Evolutionary conservation across 768 basidiomycete genomes (phyloP), one percentile per base, ranked within the genome.

Genomic region (Psilocybe sp.): DNA sequence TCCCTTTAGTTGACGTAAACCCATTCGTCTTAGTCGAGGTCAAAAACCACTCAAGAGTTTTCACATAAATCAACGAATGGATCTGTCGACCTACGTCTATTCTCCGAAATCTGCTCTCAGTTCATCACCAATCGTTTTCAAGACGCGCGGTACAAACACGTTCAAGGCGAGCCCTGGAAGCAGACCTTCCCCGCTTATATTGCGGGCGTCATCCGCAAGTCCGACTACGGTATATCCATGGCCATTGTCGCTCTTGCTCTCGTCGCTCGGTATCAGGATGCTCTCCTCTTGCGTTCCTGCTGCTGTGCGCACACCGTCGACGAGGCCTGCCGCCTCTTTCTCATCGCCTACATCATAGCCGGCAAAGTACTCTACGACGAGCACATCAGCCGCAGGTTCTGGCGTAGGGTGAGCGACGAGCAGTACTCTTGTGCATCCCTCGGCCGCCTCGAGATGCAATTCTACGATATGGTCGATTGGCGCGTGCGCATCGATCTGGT

Each of bases 301-400:
- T 36, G 14, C 16, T 49, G 28, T 8, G 49, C 40, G 10, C 35
- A 49, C 20, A 50, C 52, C 18, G 39, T 59, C 19, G 46, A 54
- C 15, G 58, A 59, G 9, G 58, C 58, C 13, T 40, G 50, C 33
- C 55, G 53, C 11, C 50, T 60, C 32, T 60, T 57, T 23, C 42
- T 60, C 19, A 23, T 55, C 39, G 39, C 52, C 13, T 60, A 57
- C 36, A 60, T 60, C 53, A 35, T 55, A 11, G 55, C 58, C 12
- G 51, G 49, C n/a, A 60, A 57, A 40, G 49, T 55, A 12, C 31
- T 55, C 37, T 20, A 54, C 37, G 58, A 60, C 41, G 43, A 48
- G 16, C 51, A 50, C 8, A 46, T 48, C 15, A 41, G 42, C 18
- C 8, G 54, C 19, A 41, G 36, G 34, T 60, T 53, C 37, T 60